Base-by-base conservation (phyloP, 2,329 filamentous ascomycete genomes). In the Stagonosporopsis chrysanthemi region DNA sequence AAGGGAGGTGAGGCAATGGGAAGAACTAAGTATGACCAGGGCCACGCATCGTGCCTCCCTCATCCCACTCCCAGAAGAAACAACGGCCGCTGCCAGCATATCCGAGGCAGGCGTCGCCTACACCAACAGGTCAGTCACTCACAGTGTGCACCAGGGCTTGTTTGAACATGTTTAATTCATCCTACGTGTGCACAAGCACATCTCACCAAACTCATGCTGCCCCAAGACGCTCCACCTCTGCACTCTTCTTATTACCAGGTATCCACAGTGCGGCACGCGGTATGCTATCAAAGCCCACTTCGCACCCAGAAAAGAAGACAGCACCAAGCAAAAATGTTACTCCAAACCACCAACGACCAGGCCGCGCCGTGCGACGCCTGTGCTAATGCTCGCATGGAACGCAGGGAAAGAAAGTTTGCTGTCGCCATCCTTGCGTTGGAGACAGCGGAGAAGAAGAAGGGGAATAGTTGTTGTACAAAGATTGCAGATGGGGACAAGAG, bases 231-330 rank as follows among this genome's bases (percentile, higher is more conserved):
- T 35, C 47, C 38, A 24, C 50, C 47, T n/a, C 41, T 26, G 41
- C 45, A 24, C 46, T 26, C 44, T 28, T 45, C 48, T 35, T 17
- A 60, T 60, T 62, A 65, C 52, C 59, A 50, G 40, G 28, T 24
- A 45, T 33, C 40, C 51, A 52, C 51, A 51, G 29, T 29, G 42
- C 26, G 47, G 38, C 41, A 43, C 38, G 23, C 19, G 42, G 42
- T 31, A 36, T 23, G 60, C 65, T 67, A 44, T 66, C 65, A 66
- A 68, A 68, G 65, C 65, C 51, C 44, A 39, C 54, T 48, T 48
- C 38, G 50, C 56, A 46, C 52, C 43, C 33, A 58, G 55, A 58
- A 58, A 45, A 40, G 46, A 49, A 55, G 17, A 52, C 19, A 47
- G 43, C 48, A 31, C 33, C 49, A 45, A 48, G 43, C 42, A 36